Evolutionary conservation across 2,329 filamentous ascomycete genomes (phyloP).

Genomic region (Phialemoniopsis sp.): DNA sequence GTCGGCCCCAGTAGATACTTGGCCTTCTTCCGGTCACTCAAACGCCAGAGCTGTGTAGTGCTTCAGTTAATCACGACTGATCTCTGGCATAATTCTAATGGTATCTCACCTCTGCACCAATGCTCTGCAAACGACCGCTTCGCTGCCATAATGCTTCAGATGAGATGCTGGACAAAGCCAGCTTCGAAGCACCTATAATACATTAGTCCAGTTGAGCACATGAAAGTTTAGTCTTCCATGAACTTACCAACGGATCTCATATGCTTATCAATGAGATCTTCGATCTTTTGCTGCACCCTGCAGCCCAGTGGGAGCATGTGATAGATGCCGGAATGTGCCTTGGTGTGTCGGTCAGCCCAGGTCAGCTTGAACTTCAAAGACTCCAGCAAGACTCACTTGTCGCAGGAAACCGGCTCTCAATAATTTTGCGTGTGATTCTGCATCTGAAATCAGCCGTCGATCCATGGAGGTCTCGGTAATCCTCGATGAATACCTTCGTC

Average conservation of each 20-base stretch:
- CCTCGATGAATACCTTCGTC: slow-evolving; percentile 40
- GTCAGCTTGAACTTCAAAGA: background rate
- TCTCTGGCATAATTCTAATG: too few relatives aligned
- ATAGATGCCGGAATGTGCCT: slow-evolving; percentile 87
- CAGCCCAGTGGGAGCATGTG: slow-evolving; percentile 85
- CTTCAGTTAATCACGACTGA: too few relatives aligned
- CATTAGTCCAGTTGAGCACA: background rate
- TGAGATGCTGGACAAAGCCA: slow-evolving; percentile 81
- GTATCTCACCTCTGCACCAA: slow-evolving; percentile 62
- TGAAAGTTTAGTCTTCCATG: background rate
- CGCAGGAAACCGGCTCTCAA: slow-evolving; percentile 69
- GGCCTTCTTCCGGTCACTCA: slow-evolving; percentile 66
- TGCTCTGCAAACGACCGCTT: slow-evolving; percentile 74
- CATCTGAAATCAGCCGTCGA: slow-evolving; percentile 4
- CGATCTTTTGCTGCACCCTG: slow-evolving; percentile 84
- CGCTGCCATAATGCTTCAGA: slow-evolving; percentile 78
- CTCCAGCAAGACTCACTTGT: slow-evolving; percentile 44
- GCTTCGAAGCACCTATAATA: slow-evolving; percentile 67
- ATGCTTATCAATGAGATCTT: slow-evolving; percentile 79
- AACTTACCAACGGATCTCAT: slow-evolving; percentile 69
- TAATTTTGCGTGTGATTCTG: slow-evolving; percentile 64
- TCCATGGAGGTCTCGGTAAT: too few relatives aligned
- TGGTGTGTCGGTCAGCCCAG: slow-evolving; percentile 4
- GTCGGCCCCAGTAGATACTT: slow-evolving; percentile 82
- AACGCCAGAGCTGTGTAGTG: too few relatives aligned